Evolutionary conservation across 2,329 filamentous ascomycete species (phyloP).

Genomic region (Alternaria metachromatica): DNA sequence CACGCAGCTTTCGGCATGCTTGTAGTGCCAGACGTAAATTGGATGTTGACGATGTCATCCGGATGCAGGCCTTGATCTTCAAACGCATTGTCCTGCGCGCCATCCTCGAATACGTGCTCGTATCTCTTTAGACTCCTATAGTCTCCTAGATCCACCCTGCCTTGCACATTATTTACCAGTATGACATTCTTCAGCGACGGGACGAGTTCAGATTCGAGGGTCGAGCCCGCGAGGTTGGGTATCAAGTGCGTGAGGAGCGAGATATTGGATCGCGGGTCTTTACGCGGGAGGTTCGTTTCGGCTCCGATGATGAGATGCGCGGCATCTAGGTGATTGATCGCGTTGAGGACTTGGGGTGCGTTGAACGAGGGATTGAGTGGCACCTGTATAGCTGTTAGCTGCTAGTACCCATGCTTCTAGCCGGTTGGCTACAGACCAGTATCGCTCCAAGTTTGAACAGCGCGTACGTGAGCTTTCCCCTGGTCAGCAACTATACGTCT

Average conservation of each 20-base stretch:
- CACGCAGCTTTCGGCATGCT: conserved; percentile 90
- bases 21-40: conserved; percentile 97
- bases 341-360: conserved; percentile 75
- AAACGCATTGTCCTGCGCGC: conserved; percentile 52
- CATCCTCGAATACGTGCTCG: conserved; percentile 54
- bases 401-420: too few species aligned
- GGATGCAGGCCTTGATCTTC: conserved; percentile 59
- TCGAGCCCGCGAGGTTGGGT: conserved; percentile 53
- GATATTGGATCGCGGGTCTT: conserved; percentile 66
- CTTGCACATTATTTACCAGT: conserved; percentile 77
- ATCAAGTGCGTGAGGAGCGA: conserved; percentile 63
- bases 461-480: conserved; percentile 71
- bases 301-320: conserved; percentile 82
- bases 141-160: conserved; percentile 55
- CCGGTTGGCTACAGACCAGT: conserved; percentile 60
- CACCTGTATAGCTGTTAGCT: conserved; percentile 57
- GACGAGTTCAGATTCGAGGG: conserved; percentile 63
- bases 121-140: conserved; percentile 52
- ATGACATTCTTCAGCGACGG: conserved; percentile 75
- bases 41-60: conserved; percentile 86
- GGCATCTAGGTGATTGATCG: conserved; percentile 75
- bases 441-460: conserved; percentile 94
- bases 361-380: conserved; percentile 93
- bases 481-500: conserved; percentile 11
- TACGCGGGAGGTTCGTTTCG: conserved; percentile 80